Conservation (phyloP, 352 stramenopile species). For the Thalassiosira oceanica region DNA sequence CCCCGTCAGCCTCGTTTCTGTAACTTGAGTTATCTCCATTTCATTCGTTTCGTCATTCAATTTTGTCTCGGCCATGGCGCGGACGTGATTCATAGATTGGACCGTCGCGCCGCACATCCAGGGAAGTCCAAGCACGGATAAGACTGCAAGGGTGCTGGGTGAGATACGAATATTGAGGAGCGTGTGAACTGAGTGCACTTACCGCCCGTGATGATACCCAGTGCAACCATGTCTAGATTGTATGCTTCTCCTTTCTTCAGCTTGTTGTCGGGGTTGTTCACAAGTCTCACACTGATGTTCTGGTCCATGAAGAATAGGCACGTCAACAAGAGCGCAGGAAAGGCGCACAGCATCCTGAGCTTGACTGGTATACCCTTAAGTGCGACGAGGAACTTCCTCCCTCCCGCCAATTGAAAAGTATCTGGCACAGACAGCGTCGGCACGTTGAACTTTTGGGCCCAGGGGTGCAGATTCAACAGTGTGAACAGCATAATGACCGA, state of each 20-base stretch:
- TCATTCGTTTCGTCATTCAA: constrained; percentile 72
- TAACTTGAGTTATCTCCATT: constrained; percentile 76
- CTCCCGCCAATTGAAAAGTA: constrained; percentile 76
- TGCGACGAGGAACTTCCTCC: constrained; percentile 69
- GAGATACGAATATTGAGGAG: constrained; percentile 5
- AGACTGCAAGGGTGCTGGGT: constrained; percentile 19
- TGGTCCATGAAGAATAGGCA: constrained; percentile 87
- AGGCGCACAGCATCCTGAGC: constrained; percentile 69
- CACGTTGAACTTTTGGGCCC: constrained; percentile 71
- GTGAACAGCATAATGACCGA: constrained; percentile 82
- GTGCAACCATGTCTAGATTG: constrained; percentile 83
- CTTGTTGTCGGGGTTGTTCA: constrained; percentile 84
- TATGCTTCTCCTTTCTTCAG: constrained; percentile 84
- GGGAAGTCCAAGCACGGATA: constrained; percentile 82
- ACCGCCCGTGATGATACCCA: constrained; percentile 82
- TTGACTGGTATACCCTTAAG: constrained; percentile 67
- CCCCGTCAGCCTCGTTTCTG: constrained; percentile 84
- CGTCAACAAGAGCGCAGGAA: constrained; percentile 81
- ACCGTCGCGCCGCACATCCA: constrained; percentile 88
- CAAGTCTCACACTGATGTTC: constrained; percentile 85
- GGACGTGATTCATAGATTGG: constrained; percentile 85
- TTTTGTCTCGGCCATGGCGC: constrained; percentile 75
- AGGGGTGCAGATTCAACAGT: constrained; percentile 67
- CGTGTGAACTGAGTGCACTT: constrained; percentile 17
- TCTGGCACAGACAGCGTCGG: constrained; percentile 75